Percentiles rank a stretch among this genome's conserved stretches.
phyloP scores from a whole-genome alignment of 1,284 basidiomycete species.

The Cutaneotrichosporon spelunceum region DNA sequence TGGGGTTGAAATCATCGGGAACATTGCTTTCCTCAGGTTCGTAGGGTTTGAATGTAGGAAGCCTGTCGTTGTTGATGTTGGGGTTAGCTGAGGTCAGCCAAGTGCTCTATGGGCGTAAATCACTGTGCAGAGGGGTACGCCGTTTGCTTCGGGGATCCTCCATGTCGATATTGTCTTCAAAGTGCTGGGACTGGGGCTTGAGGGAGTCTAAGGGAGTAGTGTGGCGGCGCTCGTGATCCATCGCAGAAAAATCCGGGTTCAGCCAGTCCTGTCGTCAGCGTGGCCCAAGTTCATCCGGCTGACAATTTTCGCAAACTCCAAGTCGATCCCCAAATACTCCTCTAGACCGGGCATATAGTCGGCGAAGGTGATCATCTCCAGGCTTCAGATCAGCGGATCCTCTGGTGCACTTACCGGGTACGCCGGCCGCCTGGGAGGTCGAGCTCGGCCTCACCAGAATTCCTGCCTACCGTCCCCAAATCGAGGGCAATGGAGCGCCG shows the following conservation, averaged over 20 bases:
- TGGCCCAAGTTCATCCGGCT: slow-evolving; percentile 9
- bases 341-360: slow-evolving; percentile 21
- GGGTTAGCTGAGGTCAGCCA: neutral
- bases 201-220: neutral
- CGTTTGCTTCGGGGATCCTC: neutral
- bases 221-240: slow-evolving; percentile 16
- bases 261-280: slow-evolving; percentile 38
- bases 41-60: neutral
- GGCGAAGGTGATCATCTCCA: slow-evolving; percentile 42
- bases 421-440: slow-evolving; percentile 39
- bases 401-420: slow-evolving; percentile 29
- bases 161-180: neutral
- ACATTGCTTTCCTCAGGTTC: neutral
- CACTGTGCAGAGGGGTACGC: neutral
- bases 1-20: neutral
- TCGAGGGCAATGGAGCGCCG: slow-evolving; percentile 30
- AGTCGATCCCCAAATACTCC: slow-evolving; percentile 13
- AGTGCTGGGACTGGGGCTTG: neutral
- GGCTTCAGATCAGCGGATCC: slow-evolving; percentile 23
- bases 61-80: neutral
- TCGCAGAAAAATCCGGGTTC: slow-evolving; percentile 28
- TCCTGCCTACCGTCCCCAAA: slow-evolving; percentile 15
- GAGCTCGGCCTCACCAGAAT: slow-evolving; percentile 22
- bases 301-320: slow-evolving; percentile 34
- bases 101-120: neutral